These are phyloP conservation scores for Cichorium intybus DNA, from an alignment of 140 eudicot species.

Conservation along the genomic window DNA sequence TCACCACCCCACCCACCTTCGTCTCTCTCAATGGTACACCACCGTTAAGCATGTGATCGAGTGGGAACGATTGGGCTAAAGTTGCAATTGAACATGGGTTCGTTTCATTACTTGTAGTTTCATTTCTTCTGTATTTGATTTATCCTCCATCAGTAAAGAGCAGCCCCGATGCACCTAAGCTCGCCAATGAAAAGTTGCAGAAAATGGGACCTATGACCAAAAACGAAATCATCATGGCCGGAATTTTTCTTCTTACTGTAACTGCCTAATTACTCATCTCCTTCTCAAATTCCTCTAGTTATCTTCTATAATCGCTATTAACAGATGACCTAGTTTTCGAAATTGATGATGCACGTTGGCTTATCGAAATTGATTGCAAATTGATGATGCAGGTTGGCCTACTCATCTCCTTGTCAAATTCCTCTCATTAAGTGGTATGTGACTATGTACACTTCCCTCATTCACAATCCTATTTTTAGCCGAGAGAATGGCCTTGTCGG, in stretches of 20 bases:
- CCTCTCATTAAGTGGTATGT: too few relatives aligned
- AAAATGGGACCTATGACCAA: constrained; percentile 95
- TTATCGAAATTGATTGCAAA: too few relatives aligned
- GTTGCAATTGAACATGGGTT: constrained; percentile 90
- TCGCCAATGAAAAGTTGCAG: constrained; percentile 79
- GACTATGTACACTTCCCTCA: constrained; percentile 45
- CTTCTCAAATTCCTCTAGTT: too few relatives aligned
- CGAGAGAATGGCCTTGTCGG: too few relatives aligned
- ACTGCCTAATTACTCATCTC: too few relatives aligned
- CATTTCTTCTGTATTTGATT: constrained; percentile 59
- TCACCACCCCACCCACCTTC: too few relatives aligned
- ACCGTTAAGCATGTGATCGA: constrained; percentile 67
- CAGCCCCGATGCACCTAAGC: constrained; percentile 97
- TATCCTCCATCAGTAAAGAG: constrained; percentile 90
- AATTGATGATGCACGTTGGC: too few relatives aligned
- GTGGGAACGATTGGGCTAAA: constrained; percentile 98
- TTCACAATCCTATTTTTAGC: not conserved
- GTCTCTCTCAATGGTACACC: too few relatives aligned
- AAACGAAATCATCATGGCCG: constrained; percentile 91
- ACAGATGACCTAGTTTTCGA: too few relatives aligned
- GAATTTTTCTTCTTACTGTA: constrained; percentile 92
- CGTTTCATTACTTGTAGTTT: constrained; percentile 76
- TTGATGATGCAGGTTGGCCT: too few relatives aligned
- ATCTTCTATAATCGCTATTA: too few relatives aligned
- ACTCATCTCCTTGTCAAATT: too few relatives aligned